These are phyloP conservation scores for Leccinum proximum DNA, from an alignment of 1,284 basidiomycete species.

Conservation along the genomic window DNA sequence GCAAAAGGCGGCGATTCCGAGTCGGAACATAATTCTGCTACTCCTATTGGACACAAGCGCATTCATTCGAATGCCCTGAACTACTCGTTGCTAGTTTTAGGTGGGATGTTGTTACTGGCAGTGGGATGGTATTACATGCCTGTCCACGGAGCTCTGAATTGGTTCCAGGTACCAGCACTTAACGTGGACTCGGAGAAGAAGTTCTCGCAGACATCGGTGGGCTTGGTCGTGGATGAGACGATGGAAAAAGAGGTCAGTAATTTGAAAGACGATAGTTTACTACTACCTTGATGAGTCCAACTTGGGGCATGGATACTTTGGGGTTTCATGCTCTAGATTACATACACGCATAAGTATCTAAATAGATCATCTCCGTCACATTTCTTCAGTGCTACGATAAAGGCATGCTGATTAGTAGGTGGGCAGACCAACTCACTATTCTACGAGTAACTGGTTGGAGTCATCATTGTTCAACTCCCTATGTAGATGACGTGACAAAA, in stretches of 20 bases:
- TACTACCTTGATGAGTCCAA: neutral
- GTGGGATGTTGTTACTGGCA: conserved; percentile 22
- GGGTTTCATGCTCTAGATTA: neutral
- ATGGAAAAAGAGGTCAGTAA: neutral
- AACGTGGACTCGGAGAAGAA: conserved; percentile 2
- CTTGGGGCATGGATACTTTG: neutral
- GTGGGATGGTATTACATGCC: conserved; percentile 30
- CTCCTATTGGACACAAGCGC: too few species aligned
- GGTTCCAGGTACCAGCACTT: conserved; percentile 22
- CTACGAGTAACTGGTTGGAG: too few species aligned
- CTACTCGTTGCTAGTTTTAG: conserved; percentile 29
- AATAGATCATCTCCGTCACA: neutral
- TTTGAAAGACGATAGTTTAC: neutral
- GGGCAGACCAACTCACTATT: neutral
- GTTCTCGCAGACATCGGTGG: neutral
- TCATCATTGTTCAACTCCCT: too few species aligned
- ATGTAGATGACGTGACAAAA: too few species aligned
- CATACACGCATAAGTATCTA: neutral
- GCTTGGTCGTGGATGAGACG: neutral
- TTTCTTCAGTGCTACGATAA: neutral
- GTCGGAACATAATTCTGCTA: too few species aligned
- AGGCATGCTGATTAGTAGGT: neutral
- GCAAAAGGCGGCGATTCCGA: too few species aligned
- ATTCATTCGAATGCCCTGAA: conserved; percentile 19
- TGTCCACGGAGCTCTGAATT: conserved; percentile 26